Evolutionary conservation across 164 flowering plant genomes (phyloP), one percentile per base, ranked within the genome.

Genomic region (Kalanchoe fedtschenkoi): DNA sequence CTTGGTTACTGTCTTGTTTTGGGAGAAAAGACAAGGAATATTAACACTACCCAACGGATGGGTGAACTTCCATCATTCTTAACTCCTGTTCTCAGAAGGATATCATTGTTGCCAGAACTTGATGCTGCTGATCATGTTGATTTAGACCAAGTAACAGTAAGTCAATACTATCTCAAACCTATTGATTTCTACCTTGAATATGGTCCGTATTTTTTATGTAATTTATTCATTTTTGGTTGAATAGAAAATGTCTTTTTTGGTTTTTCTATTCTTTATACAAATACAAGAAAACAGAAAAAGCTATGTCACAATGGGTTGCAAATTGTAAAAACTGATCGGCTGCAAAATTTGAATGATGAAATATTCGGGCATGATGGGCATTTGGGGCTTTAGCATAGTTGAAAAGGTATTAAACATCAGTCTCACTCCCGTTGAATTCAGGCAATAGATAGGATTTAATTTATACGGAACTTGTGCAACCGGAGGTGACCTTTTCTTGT

Each of bases 41-140:
- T 93, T 46, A 68, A 93, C 70, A 70, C 89, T 14, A 78, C 66
- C 61, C 75, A 73, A 41, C 69, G 72, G 55, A 64, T 93, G 71
- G 98, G 98, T 58, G 81, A 83, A 65, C 92, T 90, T 72, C 98
- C 96, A 43, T 67, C 84, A 13, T 90, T 93, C 76, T 76, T 82
- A 72, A 76, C 76, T 66, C 73, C 75, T 5, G 30, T 83, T 54
- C 79, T 90, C 33, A 67, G 78, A 62, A 84, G 79, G 66, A 76
- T 88, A 41, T 68, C 80, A 28, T 44, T 70, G 17, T 72, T 75
- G 69, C 72, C 85, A 57, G 29, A 69, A 37, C 58, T 75, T 62
- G 72, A 62, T 1, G 46, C 34, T 62, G 60, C 76, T 66, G 67
- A 66, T 62, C 60, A 68, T 65, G 17, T 58, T 60, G 59, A 17